Conservation (phyloP, 768 basidiomycete species). For the Leccinum disarticulatum region DNA sequence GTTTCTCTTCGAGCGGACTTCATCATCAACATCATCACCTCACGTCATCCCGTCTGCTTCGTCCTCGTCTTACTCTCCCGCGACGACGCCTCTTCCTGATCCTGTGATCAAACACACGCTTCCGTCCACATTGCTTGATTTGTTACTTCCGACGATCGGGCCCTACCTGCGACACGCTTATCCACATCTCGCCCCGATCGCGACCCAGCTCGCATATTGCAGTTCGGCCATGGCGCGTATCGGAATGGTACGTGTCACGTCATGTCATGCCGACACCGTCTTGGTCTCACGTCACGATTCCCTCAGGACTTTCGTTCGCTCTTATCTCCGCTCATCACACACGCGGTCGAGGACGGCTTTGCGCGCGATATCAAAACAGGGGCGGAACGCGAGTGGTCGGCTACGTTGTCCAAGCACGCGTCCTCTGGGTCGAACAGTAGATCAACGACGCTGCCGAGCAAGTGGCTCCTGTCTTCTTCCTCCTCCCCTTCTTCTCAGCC, state of each 20-base stretch:
- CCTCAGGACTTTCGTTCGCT: slow-evolving; percentile 64
- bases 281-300: not conserved
- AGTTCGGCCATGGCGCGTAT: slow-evolving; percentile 89
- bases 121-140: slow-evolving; percentile 32
- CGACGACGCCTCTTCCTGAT: slow-evolving; percentile 23
- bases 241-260: slow-evolving; percentile 55
- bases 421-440: slow-evolving; percentile 13
- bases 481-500: slow-evolving; percentile 23
- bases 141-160: slow-evolving; percentile 68
- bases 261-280: not conserved
- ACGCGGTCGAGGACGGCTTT: slow-evolving; percentile 60
- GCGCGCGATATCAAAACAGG: slow-evolving; percentile 40
- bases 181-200: slow-evolving; percentile 73
- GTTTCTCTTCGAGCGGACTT: slow-evolving; percentile 67
- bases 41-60: slow-evolving; percentile 14
- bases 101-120: slow-evolving; percentile 32
- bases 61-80: slow-evolving; percentile 20
- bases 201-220: slow-evolving; percentile 94
- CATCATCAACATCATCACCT: slow-evolving; percentile 19
- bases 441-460: slow-evolving; percentile 39
- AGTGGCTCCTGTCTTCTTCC: slow-evolving; percentile 48
- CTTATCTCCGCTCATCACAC: slow-evolving; percentile 63
- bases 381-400: slow-evolving; percentile 37
- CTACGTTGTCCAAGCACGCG: slow-evolving; percentile 24
- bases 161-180: slow-evolving; percentile 59